Percentiles rank a stretch among this genome's conserved stretches.
Conservation (phyloP, 2,329 filamentous ascomycete genomes). For the Teratosphaeria pseudoeucalypti region DNA sequence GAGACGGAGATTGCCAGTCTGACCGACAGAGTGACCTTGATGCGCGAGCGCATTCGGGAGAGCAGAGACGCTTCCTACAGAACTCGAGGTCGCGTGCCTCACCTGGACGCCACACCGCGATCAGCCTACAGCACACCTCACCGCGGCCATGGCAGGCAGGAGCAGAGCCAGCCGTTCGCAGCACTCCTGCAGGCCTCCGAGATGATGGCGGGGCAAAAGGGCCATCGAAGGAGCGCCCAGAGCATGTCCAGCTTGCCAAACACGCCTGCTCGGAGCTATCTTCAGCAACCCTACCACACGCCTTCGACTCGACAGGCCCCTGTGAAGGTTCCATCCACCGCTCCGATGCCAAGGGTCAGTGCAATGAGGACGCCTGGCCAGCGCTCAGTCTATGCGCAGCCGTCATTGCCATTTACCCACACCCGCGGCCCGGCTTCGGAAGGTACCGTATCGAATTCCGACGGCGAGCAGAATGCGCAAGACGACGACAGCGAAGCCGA, state of each 20-base stretch:
- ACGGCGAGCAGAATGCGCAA: conserved; percentile 23
- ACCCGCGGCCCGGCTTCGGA: conserved; percentile 15
- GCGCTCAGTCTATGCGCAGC: conserved; percentile 14
- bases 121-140: conserved; percentile 29
- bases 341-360: conserved; percentile 37
- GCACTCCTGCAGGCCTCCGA: conserved; percentile 64
- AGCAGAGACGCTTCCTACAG: conserved; percentile 82
- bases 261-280: conserved; percentile 53
- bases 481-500: conserved; percentile 37
- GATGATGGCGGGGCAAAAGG: conserved; percentile 47
- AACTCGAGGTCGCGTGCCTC: conserved; percentile 48
- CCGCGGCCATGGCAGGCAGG: conserved; percentile 38
- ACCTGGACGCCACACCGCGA: conserved; percentile 49
- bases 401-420: conserved; percentile 11
- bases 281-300: conserved; percentile 36
- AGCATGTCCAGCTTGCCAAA: conserved; percentile 76
- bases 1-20: conserved; percentile 61
- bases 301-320: conserved; percentile 14
- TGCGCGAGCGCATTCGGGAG: conserved; percentile 76
- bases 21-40: conserved; percentile 63
- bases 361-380: conserved; percentile 29
- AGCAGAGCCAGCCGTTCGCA: conserved; percentile 47
- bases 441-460: conserved; percentile 68
- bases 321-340: conserved; percentile 35
- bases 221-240: conserved; percentile 66